Base-by-base conservation (phyloP, 805 yeast genomes). In the Monosporozyma yasuniensis region DNA sequence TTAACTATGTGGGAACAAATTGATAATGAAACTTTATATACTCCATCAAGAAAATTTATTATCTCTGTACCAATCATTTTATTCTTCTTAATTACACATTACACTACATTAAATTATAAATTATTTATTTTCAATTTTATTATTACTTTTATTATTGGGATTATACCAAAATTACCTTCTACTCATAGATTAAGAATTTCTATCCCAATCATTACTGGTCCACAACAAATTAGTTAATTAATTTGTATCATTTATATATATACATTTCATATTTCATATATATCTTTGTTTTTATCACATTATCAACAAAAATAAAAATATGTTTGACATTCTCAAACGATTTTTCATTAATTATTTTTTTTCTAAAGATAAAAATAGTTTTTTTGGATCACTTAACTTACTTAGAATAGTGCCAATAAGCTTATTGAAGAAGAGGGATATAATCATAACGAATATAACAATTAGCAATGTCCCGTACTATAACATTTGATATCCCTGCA, bases 1-100 rank as follows among this genome's bases (percentile, higher is more conserved):
- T 75, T 91, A 57, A 93, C 96, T 21, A 88, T 91, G 97, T 91
- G 99, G 99, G 99, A 91, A 69, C 99, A 91, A 69, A 83, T 73
- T 37, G 95, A 87, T 66, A 82, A 90, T 61, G 99, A 98, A 52
- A 97, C 89, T 63, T 95, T 89, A 67, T 91, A 90, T 66, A 93
- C 99, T 0, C 99, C 99, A 11, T 83, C 96, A 37, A 90, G 93
- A 73, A 91, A 91, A 69, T 91, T 89, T 63, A 73, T 91, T 56
- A 78, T 91, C 71, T 81, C 87, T 46, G 96, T 93, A n/a, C 99
- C 99, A 25, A 86, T 93, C 55, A 82, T 80, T 7, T 74, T 93
- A 61, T 91, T 91, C 60, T 73, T 91, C 56, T 74, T 88, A 32
- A 81, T 93, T 47, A 90, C 97, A 1, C 98, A 91, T 66, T 93